Percentiles rank a stretch among this genome's conserved stretches.
Evolutionary conservation across 352 stramenopile species (phyloP).

Genomic region (Ophiocytium majus): DNA sequence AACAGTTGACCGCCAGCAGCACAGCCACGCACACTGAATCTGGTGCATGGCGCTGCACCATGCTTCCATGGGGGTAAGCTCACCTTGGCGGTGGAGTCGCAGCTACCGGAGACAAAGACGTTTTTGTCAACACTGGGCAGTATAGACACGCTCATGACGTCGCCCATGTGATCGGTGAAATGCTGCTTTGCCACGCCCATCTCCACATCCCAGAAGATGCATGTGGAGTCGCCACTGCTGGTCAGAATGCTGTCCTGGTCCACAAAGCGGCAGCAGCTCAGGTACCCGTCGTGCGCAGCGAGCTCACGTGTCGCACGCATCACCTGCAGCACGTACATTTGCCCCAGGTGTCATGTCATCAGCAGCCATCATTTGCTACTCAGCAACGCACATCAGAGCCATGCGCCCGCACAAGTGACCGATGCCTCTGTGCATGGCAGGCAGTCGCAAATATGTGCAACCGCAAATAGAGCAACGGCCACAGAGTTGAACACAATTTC

Average conservation of each 20-base stretch:
- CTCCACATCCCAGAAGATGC: slow-evolving; percentile 97
- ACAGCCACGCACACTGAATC: no score
- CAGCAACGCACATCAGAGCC: no score
- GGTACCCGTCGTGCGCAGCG: slow-evolving; percentile 93
- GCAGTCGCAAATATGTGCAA: no score
- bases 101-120: slow-evolving; percentile 94
- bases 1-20: no score
- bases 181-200: slow-evolving; percentile 70
- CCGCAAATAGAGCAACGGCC: no score
- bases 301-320: slow-evolving; percentile 89
- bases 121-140: slow-evolving; percentile 84
- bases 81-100: slow-evolving; percentile 88
- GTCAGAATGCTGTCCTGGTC: slow-evolving; percentile 73
- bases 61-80: not conserved
- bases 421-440: no score
- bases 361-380: no score
- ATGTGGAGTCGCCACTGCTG: slow-evolving; percentile 93
- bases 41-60: no score
- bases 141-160: slow-evolving; percentile 95
- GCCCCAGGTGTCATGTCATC: no score
- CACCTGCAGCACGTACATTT: slow-evolving; percentile 70
- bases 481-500: no score
- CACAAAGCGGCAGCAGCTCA: slow-evolving; percentile 96
- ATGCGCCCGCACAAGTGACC: no score
- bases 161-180: slow-evolving; percentile 94